Percentiles rank a stretch among this genome's conserved stretches.
Conservation (phyloP, 768 basidiomycete genomes). For the Sarcodon sp. region DNA sequence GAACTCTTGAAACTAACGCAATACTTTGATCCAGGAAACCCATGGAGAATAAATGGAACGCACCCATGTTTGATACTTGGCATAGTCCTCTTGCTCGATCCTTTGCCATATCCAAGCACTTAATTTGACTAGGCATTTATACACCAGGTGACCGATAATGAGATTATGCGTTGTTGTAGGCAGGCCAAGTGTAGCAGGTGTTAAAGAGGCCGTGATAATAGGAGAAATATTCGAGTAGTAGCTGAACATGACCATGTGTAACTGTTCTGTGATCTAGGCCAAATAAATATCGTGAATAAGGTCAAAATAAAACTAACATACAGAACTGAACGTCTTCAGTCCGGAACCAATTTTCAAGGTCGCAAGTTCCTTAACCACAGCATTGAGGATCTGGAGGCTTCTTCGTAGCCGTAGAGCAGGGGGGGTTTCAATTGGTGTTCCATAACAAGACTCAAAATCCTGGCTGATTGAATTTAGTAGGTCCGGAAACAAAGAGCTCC, state of each 20-base stretch:
- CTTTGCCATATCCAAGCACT: constrained; percentile 60
- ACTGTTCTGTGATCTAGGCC: constrained; percentile 36
- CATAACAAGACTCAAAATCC: constrained; percentile 37
- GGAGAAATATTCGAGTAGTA: constrained; percentile 49
- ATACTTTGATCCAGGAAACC: not conserved
- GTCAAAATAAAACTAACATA: constrained; percentile 15
- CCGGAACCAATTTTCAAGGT: constrained; percentile 60
- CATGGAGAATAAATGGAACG: constrained; percentile 8
- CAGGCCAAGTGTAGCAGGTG: constrained; percentile 19
- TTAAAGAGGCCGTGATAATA: constrained; percentile 20
- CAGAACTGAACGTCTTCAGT: constrained; percentile 51
- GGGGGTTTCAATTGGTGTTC: constrained; percentile 24
- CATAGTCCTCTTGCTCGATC: constrained; percentile 18
- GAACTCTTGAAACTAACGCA: constrained; percentile 40
- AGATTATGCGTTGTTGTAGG: constrained; percentile 32
- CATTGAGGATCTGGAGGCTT: constrained; percentile 50
- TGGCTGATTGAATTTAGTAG: constrained; percentile 43
- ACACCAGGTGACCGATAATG: constrained; percentile 50
- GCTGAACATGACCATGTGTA: constrained; percentile 39
- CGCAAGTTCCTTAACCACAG: constrained; percentile 57
- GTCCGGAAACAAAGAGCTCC: constrained; percentile 29
- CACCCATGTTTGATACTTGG: constrained; percentile 42
- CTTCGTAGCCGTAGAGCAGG: constrained; percentile 42
- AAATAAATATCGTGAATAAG: constrained; percentile 3
- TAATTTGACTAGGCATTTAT: constrained; percentile 65